phyloP scores from a whole-genome alignment of 2,329 filamentous ascomycete genomes.

The Botrytis fabae region DNA sequence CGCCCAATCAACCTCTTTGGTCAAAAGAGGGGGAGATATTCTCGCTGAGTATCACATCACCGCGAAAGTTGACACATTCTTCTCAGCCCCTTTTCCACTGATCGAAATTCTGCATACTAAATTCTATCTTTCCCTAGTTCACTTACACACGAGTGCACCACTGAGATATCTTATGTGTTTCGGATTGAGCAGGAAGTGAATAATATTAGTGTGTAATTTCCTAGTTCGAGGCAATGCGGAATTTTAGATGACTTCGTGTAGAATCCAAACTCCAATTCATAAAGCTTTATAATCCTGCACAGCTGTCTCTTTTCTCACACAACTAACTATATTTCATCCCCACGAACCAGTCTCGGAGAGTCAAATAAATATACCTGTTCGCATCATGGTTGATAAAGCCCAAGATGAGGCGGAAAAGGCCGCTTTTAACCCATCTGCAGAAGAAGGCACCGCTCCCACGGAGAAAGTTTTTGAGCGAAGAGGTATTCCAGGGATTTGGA shows the following conservation, averaged over 20 bases:
- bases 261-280: neutral
- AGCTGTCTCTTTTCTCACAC: neutral
- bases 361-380: neutral
- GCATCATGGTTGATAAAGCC: neutral
- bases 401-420: neutral
- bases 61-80: neutral
- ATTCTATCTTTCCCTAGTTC: too few relatives aligned
- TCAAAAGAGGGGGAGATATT: neutral
- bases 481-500: neutral
- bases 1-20: neutral
- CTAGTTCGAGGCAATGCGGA: neutral
- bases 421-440: neutral
- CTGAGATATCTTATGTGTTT: neutral
- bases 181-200: neutral
- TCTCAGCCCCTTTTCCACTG: neutral
- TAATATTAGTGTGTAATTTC: neutral
- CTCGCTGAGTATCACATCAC: neutral
- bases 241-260: neutral
- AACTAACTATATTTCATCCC: neutral
- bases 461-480: neutral
- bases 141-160: neutral
- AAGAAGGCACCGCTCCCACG: too few relatives aligned
- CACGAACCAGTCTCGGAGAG: neutral
- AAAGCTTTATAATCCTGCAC: neutral
- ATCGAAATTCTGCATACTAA: neutral